These are phyloP conservation scores for Talaromyces marneffei DNA, from an alignment of 2,329 filamentous ascomycete species.

Conservation along the genomic window DNA sequence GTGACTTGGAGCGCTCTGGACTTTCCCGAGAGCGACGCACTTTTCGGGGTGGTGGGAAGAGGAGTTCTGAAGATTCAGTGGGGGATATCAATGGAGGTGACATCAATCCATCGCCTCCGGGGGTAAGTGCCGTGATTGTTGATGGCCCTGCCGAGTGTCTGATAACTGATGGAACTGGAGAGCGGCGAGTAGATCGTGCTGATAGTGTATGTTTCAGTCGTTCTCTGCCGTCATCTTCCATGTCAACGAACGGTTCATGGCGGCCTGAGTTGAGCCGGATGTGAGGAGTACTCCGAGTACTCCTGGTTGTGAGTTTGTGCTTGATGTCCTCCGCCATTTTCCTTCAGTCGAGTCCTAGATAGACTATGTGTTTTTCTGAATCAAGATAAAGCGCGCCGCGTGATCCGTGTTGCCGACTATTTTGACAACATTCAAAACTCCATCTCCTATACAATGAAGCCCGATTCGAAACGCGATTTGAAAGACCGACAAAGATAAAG, in stretches of 20 bases:
- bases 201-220: conserved; percentile 8
- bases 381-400: neutral
- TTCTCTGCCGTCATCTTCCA: conserved; percentile 22
- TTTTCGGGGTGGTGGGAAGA: conserved; percentile 41
- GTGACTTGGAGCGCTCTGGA: conserved; percentile 45
- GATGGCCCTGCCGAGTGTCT: conserved; percentile 20
- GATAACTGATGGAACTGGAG: conserved; percentile 16
- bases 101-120: conserved; percentile 34
- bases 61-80: conserved; percentile 37
- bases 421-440: neutral
- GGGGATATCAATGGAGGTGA: conserved; percentile 38
- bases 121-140: conserved; percentile 34
- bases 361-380: neutral
- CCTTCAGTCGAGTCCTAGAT: neutral
- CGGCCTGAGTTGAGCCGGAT: conserved; percentile 60
- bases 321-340: conserved; percentile 13
- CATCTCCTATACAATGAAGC: neutral
- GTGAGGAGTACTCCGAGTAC: conserved; percentile 44
- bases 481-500: conserved; percentile 5
- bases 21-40: conserved; percentile 46
- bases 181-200: conserved; percentile 6
- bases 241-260: conserved; percentile 46
- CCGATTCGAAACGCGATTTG: neutral
- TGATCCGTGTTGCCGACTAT: neutral
- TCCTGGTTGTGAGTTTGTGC: conserved; percentile 1